Evolutionary conservation across 2,329 filamentous ascomycete genomes (phyloP).

Genomic region (Proliferodiscus dingleyae): DNA sequence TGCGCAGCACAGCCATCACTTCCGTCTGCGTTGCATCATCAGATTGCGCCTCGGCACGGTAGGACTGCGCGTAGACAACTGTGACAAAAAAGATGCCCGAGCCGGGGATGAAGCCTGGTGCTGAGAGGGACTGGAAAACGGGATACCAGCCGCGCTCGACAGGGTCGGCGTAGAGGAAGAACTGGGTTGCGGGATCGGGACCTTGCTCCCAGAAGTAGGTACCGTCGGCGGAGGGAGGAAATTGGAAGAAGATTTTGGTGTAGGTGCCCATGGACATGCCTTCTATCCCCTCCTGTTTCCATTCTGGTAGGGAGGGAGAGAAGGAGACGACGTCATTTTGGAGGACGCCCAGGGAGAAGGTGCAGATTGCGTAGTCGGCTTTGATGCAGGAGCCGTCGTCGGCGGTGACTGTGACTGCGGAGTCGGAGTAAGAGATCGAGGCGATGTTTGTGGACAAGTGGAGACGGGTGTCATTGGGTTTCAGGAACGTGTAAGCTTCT

Average conservation of each 20-base stretch:
- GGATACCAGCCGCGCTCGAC: conserved; percentile 40
- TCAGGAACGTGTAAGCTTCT: conserved; percentile 54
- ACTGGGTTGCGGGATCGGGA: conserved; percentile 46
- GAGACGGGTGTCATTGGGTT: conserved; percentile 49
- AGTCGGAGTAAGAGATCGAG: conserved; percentile 46
- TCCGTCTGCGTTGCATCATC: conserved; percentile 45
- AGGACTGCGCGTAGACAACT: conserved; percentile 51
- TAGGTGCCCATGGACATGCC: conserved; percentile 67
- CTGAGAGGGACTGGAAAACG: conserved; percentile 59
- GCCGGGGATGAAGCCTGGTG: conserved; percentile 51
- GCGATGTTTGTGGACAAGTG: conserved; percentile 54
- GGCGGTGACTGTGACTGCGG: conserved; percentile 47
- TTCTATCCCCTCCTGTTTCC: conserved; percentile 60
- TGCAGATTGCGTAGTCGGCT: conserved; percentile 60
- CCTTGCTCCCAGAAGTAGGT: conserved; percentile 57
- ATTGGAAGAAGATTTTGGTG: conserved; percentile 69
- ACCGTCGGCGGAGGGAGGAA: conserved; percentile 36
- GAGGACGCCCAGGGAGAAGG: conserved; percentile 64
- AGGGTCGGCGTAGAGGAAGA: conserved; percentile 22
- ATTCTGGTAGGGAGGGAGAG: conserved; percentile 52
- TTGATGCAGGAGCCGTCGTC: conserved; percentile 48
- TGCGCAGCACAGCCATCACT: conserved; percentile 20
- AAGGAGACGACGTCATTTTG: conserved; percentile 58
- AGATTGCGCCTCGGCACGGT: conserved; percentile 53
- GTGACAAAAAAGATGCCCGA: conserved; percentile 65